Percentiles rank a stretch among this genome's conserved stretches.
These are phyloP conservation scores for Grigorovia transvaalensis DNA, from an alignment of 805 yeast genomes.

Conservation along the genomic window DNA sequence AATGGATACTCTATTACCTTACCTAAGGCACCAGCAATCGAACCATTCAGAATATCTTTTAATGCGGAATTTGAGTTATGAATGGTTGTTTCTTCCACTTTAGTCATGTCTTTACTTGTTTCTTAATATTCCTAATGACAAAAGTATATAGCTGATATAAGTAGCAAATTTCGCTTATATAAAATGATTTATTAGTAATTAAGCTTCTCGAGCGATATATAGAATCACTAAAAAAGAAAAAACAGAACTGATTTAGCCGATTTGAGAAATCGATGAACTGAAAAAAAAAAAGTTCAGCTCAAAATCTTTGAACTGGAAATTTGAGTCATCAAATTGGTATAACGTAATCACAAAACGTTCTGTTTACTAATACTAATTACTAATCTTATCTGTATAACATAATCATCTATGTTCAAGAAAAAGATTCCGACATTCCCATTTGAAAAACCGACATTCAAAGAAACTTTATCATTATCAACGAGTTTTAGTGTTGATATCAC, in stretches of 20 bases:
- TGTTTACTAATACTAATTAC: too few species aligned
- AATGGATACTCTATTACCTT: slow-evolving; percentile 85
- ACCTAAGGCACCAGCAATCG: slow-evolving; percentile 67
- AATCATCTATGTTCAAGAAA: neutral
- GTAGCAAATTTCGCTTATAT: too few species aligned
- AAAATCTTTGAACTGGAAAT: neutral
- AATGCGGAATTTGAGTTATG: slow-evolving; percentile 16
- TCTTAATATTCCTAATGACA: too few species aligned
- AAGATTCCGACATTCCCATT: neutral
- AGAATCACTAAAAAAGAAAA: neutral
- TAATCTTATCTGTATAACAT: neutral
- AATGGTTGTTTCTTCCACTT: slow-evolving; percentile 1
- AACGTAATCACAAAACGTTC: neutral
- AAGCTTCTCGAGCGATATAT: neutral
- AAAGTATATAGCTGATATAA: too few species aligned
- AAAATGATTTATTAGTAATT: too few species aligned
- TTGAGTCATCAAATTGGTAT: neutral
- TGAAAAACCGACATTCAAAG: neutral
- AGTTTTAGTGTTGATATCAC: neutral
- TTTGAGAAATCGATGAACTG: neutral
- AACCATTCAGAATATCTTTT: slow-evolving; percentile 30
- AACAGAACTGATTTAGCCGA: neutral
- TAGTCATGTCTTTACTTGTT: neutral
- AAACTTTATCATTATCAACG: neutral
- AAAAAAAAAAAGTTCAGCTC: neutral